phyloP scores from a whole-genome alignment of 192 early-diverging fungal species.

The Nowakowskiella sp. region DNA sequence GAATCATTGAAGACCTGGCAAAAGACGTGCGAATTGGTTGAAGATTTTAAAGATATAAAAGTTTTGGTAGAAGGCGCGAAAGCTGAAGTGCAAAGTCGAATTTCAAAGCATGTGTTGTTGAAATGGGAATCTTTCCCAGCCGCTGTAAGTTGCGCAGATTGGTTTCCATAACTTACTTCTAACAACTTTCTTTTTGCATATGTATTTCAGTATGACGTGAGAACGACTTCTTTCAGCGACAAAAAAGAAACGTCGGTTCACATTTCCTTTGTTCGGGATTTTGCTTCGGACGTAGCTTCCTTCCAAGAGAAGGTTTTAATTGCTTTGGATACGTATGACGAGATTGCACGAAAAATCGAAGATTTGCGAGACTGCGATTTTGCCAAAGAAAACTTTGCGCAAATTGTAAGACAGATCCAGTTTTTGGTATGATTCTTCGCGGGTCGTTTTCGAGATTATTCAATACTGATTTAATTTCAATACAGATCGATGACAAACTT shows the following conservation, averaged over 20 bases:
- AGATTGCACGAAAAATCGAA: constrained; percentile 70
- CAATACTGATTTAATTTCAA: constrained; percentile 85
- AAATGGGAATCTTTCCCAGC: constrained; percentile 96
- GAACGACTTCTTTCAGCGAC: background rate
- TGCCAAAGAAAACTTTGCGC: constrained; percentile 55
- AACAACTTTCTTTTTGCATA: background rate
- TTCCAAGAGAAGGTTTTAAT: constrained; percentile 93
- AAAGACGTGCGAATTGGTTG: constrained; percentile 72
- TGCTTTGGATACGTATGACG: constrained; percentile 72
- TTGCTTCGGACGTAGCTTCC: constrained; percentile 77
- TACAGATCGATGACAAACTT: no score
- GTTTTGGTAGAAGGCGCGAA: constrained; percentile 87
- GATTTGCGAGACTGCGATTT: constrained; percentile 79
- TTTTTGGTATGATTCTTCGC: constrained; percentile 43
- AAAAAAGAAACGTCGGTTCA: constrained; percentile 60
- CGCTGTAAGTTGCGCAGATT: constrained; percentile 40
- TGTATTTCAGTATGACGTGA: background rate
- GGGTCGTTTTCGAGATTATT: constrained; percentile 2
- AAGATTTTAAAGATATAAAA: constrained; percentile 63
- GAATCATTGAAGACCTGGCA: constrained; percentile 92
- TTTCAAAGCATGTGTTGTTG: constrained; percentile 61
- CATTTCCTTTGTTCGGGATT: constrained; percentile 94
- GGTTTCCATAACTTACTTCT: constrained; percentile 34
- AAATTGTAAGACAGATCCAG: constrained; percentile 75
- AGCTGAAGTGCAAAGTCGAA: constrained; percentile 84